phyloP scores from a whole-genome alignment of 2,329 filamentous ascomycete species.

The Penicillium olsonii region DNA sequence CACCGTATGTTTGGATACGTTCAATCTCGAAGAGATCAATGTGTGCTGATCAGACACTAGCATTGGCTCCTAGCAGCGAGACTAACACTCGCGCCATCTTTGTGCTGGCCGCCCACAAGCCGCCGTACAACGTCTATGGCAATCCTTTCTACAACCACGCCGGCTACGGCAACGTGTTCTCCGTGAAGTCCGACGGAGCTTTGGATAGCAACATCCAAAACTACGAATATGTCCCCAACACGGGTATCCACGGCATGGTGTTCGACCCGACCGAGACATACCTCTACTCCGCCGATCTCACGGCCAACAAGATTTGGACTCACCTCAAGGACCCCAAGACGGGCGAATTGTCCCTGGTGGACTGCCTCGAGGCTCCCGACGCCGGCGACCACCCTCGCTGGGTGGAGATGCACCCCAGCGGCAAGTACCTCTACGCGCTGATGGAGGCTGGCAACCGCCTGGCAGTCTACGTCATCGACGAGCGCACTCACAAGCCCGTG shows the following conservation, averaged over 20 bases:
- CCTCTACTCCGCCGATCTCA: slow-evolving; percentile 52
- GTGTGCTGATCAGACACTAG: slow-evolving; percentile 42
- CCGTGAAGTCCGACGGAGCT: slow-evolving; percentile 44
- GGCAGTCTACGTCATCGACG: slow-evolving; percentile 79
- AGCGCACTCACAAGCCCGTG: slow-evolving; percentile 69
- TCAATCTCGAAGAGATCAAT: not conserved
- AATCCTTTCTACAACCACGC: slow-evolving; percentile 90
- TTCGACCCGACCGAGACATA: slow-evolving; percentile 48
- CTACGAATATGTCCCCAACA: slow-evolving; percentile 47
- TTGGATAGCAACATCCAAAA: slow-evolving; percentile 47
- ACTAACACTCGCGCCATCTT: slow-evolving; percentile 90
- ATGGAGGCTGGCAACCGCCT: slow-evolving; percentile 89
- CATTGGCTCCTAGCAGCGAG: slow-evolving; percentile 65
- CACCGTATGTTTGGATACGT: slow-evolving; percentile 57
- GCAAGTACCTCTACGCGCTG: slow-evolving; percentile 77
- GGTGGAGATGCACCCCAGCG: slow-evolving; percentile 80
- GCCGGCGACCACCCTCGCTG: slow-evolving; percentile 78
- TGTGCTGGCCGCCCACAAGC: slow-evolving; percentile 73
- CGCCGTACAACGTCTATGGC: slow-evolving; percentile 81
- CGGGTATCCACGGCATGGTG: slow-evolving; percentile 52
- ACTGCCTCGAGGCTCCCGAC: slow-evolving; percentile 70
- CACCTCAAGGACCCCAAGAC: slow-evolving; percentile 68
- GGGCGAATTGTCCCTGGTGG: slow-evolving; percentile 68
- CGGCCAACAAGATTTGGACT: slow-evolving; percentile 67
- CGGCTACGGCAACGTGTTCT: slow-evolving; percentile 72